phyloP scores from a whole-genome alignment of 768 basidiomycete genomes.

The Naganishia vishniacii region DNA sequence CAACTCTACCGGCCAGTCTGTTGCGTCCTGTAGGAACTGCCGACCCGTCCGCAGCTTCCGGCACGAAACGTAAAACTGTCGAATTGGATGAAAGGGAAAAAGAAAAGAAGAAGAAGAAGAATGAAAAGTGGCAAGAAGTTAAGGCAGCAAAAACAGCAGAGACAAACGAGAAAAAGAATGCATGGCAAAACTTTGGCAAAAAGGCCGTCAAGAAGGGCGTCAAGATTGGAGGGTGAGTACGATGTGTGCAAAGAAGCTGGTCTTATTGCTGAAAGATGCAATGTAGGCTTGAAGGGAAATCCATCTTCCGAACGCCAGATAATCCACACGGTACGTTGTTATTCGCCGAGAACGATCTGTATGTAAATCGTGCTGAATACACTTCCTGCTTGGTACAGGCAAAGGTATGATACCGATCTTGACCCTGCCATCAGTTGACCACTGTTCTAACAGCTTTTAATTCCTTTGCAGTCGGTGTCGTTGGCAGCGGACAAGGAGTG shows the following conservation, averaged over 20 bases:
- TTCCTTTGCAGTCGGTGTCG: constrained; percentile 43
- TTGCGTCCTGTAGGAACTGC: constrained; percentile 34
- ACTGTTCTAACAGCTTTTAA: neutral
- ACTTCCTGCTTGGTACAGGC: constrained; percentile 26
- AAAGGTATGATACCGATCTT: constrained; percentile 26
- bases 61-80: constrained; percentile 38
- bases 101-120: constrained; percentile 50
- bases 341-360: neutral
- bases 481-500: constrained; percentile 45
- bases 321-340: constrained; percentile 40
- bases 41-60: constrained; percentile 31
- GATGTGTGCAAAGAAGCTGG: neutral
- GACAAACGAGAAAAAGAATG: constrained; percentile 47
- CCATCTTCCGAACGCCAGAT: constrained; percentile 46
- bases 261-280: neutral
- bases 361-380: neutral
- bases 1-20: constrained; percentile 43
- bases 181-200: constrained; percentile 50
- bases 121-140: constrained; percentile 49
- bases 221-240: constrained; percentile 45
- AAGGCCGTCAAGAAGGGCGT: constrained; percentile 50
- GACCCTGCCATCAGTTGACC: neutral
- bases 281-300: constrained; percentile 45
- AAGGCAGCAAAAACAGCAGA: constrained; percentile 46
- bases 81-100: constrained; percentile 46